Evolutionary conservation across 768 basidiomycete species (phyloP), one percentile per base, ranked within the genome.

Genomic region (Tubosaeta sp.): DNA sequence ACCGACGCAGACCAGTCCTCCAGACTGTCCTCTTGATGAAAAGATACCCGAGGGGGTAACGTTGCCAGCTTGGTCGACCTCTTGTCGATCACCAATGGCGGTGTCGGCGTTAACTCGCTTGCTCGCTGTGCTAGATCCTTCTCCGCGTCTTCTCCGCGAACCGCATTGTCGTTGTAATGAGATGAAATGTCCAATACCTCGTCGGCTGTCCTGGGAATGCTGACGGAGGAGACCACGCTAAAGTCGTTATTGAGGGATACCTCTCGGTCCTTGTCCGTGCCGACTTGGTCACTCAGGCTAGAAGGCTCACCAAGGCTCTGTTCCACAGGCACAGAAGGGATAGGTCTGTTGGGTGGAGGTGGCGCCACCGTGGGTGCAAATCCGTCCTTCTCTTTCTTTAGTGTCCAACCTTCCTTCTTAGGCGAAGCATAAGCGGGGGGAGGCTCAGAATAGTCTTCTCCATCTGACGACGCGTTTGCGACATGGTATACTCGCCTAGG

Each of bases 1-100:
- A 84, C 57, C 6, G 78, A 72, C 57, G 78, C 74, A 10, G 78
- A 73, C 83, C 83, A 84, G 24, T 72, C 71, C 10, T 74, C 71
- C 24, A 83, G 68, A 54, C 76, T 81, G 11, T 52, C 49, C 46
- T 78, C 75, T 31, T 72, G 71, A 51, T 81, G 79, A 25, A 83
- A 68, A 5, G 81, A 83, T 27, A 84, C 59, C 13, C 83, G 76
- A 11, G 83, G 83, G 0, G 83, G 78, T 27, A 60, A 27, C 16
- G 42, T 53, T 11, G 55, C 59, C n/a, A 61, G 31, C 41, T 56
- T 59, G 27, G 46, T 21, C 36, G 59, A 6, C 40, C 49, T 53
- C 48, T 64, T 62, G 49, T 64, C 66, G 34, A 71, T 59, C 40
- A 70, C 59, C 11, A 73, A 54, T 31, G 71, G 69, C 13, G 66